Conservation (phyloP, 176 grass and related monocot genomes). For the Avena eriantha region DNA sequence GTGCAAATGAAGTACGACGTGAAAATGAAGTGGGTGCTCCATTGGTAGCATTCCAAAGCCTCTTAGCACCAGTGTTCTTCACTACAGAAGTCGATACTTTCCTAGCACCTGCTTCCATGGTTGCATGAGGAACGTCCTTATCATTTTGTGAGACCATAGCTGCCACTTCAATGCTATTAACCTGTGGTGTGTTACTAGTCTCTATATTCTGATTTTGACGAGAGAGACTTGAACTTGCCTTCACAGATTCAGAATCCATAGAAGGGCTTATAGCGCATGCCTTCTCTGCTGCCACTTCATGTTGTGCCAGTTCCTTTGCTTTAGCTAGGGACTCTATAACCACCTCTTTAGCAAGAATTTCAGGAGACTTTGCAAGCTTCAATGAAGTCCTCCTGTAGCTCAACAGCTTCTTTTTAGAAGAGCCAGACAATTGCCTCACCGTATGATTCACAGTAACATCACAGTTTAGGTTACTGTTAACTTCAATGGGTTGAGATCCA, state of each 20-base stretch:
- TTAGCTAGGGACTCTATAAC: slow-evolving; percentile 15
- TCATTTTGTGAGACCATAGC: slow-evolving; percentile 16
- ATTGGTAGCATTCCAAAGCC: slow-evolving; percentile 23
- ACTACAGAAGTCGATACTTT: slow-evolving; percentile 38
- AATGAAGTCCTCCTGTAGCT: slow-evolving; percentile 55
- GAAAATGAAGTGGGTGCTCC: not conserved
- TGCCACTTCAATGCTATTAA: slow-evolving; percentile 33
- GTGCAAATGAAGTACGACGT: not conserved
- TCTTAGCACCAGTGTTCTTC: slow-evolving; percentile 43
- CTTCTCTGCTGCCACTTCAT: slow-evolving; percentile 22
- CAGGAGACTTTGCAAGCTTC: slow-evolving; percentile 52
- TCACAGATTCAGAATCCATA: slow-evolving; percentile 39
- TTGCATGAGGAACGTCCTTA: slow-evolving; percentile 49
- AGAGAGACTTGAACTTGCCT: slow-evolving; percentile 30
- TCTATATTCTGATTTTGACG: slow-evolving; percentile 38
- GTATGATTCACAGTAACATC: slow-evolving; percentile 18
- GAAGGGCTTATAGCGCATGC: slow-evolving; percentile 4
- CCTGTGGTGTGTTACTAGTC: slow-evolving; percentile 26
- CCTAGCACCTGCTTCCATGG: slow-evolving; percentile 34
- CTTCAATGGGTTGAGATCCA: slow-evolving; percentile 18
- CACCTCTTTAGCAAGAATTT: slow-evolving; percentile 42
- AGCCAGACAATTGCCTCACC: slow-evolving; percentile 34
- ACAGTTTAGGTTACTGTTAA: slow-evolving; percentile 16
- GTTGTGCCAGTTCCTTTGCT: slow-evolving; percentile 2
- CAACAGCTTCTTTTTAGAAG: slow-evolving; percentile 44